Conservation (phyloP, 495 filamentous ascomycete genomes). For the Hypoxylon trugodes region DNA sequence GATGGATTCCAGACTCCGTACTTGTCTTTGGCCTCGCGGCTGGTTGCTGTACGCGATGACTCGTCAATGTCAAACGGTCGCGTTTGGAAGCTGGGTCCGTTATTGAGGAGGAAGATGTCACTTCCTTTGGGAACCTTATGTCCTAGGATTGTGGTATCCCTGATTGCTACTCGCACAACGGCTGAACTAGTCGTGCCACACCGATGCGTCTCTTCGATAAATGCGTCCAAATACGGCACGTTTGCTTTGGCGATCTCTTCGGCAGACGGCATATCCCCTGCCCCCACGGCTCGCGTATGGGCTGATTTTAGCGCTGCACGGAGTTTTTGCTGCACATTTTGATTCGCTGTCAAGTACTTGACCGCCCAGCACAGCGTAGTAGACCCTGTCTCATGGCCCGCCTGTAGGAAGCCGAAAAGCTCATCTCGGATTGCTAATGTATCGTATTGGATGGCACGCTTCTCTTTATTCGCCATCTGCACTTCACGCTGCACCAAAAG, state of each 20-base stretch:
- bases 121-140: slow-evolving; percentile 48
- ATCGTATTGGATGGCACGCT: no score
- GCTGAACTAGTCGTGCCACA: slow-evolving; percentile 11
- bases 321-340: slow-evolving; percentile 36
- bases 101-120: no score
- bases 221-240: slow-evolving; percentile 50
- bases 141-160: slow-evolving; percentile 45
- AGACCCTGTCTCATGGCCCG: slow-evolving; percentile 46
- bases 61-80: no score
- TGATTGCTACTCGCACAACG: slow-evolving; percentile 34
- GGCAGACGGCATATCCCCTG: slow-evolving; percentile 1
- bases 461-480: no score
- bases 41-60: no score
- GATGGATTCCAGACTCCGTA: no score
- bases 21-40: no score
- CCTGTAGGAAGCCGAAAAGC: slow-evolving; percentile 44
- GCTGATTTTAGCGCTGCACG: slow-evolving; percentile 28
- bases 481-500: no score
- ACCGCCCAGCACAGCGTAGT: slow-evolving; percentile 44
- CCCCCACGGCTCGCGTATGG: slow-evolving; percentile 12
- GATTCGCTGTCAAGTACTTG: slow-evolving; percentile 48
- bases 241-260: background rate
- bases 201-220: slow-evolving; percentile 50
- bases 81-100: no score
- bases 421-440: no score